Evolutionary conservation across 129 eudicot genomes (phyloP).

Genomic region (Artemisia argyi): DNA sequence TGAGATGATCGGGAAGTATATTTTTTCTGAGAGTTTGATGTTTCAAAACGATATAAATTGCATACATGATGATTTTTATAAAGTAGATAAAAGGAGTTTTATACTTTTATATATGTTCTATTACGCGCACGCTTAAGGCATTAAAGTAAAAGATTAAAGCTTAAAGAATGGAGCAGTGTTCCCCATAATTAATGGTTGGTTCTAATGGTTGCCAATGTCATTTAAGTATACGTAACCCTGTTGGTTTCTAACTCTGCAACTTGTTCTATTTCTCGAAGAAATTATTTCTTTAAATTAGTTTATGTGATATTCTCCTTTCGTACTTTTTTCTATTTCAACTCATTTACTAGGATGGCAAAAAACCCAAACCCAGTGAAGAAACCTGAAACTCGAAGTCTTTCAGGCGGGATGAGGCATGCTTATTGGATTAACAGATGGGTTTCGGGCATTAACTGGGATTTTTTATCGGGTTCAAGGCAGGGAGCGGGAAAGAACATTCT

Average conservation of each 20-base stretch:
- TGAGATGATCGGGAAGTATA: too few relatives aligned
- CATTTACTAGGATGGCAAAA: neutral
- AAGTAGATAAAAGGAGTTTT: neutral
- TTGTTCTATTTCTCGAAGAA: neutral
- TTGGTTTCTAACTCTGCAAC: conserved; percentile 40
- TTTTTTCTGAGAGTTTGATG: neutral
- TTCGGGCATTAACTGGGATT: too few relatives aligned
- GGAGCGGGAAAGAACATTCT: too few relatives aligned
- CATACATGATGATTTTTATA: neutral
- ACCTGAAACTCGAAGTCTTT: too few relatives aligned
- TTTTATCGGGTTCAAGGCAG: too few relatives aligned
- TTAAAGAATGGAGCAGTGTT: conserved; percentile 41
- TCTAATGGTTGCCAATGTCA: conserved; percentile 26
- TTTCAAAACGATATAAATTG: neutral
- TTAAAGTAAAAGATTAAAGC: conserved; percentile 24
- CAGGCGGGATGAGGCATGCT: too few relatives aligned
- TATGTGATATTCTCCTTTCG: too few relatives aligned
- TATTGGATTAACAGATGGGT: too few relatives aligned
- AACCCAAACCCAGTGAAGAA: too few relatives aligned
- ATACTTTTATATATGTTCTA: neutral
- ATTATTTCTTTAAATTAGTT: neutral
- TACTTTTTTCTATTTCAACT: neutral
- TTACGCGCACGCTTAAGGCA: conserved; percentile 36
- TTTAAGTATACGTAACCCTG: conserved; percentile 34
- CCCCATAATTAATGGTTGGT: conserved; percentile 33